These are phyloP conservation scores for Calonectria hongkongensis DNA, from an alignment of 2,329 filamentous ascomycete species.

Conservation along the genomic window DNA sequence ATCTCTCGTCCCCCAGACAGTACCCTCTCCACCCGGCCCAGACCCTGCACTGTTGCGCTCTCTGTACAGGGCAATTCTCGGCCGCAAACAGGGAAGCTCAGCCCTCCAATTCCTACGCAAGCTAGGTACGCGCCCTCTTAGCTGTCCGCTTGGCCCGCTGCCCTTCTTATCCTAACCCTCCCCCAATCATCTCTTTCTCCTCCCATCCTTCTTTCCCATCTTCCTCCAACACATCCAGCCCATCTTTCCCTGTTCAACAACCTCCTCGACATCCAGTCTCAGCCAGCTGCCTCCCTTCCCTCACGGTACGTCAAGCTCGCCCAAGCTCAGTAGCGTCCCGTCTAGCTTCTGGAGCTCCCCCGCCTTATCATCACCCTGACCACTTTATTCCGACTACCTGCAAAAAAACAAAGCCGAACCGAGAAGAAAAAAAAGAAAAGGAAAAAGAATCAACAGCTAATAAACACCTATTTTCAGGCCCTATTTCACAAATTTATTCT, in stretches of 20 bases:
- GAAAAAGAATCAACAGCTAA: conserved; percentile 39
- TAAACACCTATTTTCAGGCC: conserved; percentile 33
- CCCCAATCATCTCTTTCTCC: conserved; percentile 35
- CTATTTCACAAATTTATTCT: not conserved
- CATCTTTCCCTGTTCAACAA: conserved; percentile 22
- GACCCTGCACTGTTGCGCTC: conserved; percentile 18
- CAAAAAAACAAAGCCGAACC: conserved; percentile 3
- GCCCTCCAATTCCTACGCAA: conserved; percentile 23
- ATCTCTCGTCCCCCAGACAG: conserved; percentile 22
- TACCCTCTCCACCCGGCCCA: conserved; percentile 9
- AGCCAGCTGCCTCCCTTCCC: conserved; percentile 3
- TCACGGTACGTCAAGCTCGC: conserved; percentile 34
- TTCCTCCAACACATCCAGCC: not conserved
- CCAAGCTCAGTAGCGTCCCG: conserved; percentile 22
- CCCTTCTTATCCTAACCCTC: conserved; percentile 28
- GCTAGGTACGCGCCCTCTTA: conserved; percentile 30
- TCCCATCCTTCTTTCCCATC: conserved; percentile 25
- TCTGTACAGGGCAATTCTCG: conserved; percentile 17
- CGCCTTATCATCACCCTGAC: conserved; percentile 20
- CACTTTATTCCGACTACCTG: conserved; percentile 30
- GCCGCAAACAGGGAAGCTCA: conserved; percentile 29
- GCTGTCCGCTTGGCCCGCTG: conserved; percentile 13
- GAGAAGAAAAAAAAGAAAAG: not conserved
- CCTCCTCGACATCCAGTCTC: not conserved
- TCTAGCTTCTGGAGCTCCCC: conserved; percentile 21